Evolutionary conservation across 768 basidiomycete genomes (phyloP).

Genomic region (Lentinula aciculospora): DNA sequence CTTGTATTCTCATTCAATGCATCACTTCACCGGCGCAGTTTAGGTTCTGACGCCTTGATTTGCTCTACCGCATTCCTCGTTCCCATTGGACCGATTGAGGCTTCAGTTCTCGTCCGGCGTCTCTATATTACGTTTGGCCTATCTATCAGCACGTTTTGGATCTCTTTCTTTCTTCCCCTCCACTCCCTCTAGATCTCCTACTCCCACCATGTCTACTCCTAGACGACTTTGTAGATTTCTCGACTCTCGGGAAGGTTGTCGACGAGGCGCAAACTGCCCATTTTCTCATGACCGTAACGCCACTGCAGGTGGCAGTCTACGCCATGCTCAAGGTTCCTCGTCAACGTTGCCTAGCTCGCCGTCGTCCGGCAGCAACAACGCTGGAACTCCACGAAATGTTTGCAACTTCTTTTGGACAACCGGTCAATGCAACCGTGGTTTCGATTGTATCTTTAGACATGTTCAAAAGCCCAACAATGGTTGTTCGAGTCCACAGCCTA

Average conservation of each 20-base stretch:
- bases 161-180: not conserved
- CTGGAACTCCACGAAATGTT: not conserved
- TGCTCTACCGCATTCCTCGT: too few relatives aligned
- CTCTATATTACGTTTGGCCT: too few relatives aligned
- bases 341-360: not conserved
- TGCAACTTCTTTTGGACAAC: slow-evolving; percentile 10
- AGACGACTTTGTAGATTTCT: slow-evolving; percentile 1
- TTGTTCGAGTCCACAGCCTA: not conserved
- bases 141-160: too few relatives aligned
- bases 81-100: too few relatives aligned
- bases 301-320: not conserved
- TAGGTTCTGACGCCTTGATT: too few relatives aligned
- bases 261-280: not conserved
- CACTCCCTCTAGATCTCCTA: not conserved
- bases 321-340: slow-evolving; percentile 23
- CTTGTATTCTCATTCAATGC: too few relatives aligned
- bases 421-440: slow-evolving; percentile 12
- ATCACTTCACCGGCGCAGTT: too few relatives aligned
- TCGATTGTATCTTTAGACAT: slow-evolving; percentile 4
- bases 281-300: not conserved
- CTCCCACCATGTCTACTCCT: slow-evolving; percentile 26
- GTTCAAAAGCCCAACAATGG: not conserved
- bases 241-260: not conserved
- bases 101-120: too few relatives aligned
- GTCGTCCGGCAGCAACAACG: not conserved